phyloP scores from a whole-genome alignment of 2,329 filamentous ascomycete species.

The Lomentospora prolificans region DNA sequence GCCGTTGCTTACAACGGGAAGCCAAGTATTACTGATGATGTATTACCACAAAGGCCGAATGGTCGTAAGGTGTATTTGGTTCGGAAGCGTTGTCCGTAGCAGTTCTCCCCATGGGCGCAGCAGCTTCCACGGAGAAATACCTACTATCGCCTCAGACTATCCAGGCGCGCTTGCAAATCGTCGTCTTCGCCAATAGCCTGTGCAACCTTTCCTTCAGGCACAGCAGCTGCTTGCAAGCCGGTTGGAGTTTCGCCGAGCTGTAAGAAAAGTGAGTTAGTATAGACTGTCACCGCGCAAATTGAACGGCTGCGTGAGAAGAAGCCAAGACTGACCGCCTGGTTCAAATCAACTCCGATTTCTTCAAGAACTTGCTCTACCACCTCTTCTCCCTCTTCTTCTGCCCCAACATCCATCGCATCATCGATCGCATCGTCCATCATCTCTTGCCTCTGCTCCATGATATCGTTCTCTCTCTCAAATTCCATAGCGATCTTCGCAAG shows the following conservation, averaged over 20 bases:
- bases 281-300: neutral
- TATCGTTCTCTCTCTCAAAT: constrained; percentile 96
- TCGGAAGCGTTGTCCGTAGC: too few relatives aligned
- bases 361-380: constrained; percentile 94
- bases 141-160: constrained; percentile 55
- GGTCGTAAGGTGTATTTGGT: neutral
- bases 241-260: constrained; percentile 88
- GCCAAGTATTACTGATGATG: too few relatives aligned
- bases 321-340: constrained; percentile 67
- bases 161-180: constrained; percentile 85
- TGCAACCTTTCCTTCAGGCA: constrained; percentile 68
- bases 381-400: constrained; percentile 94
- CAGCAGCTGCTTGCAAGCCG: constrained; percentile 64
- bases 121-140: too few relatives aligned
- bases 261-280: constrained; percentile 7
- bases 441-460: constrained; percentile 97
- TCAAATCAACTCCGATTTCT: constrained; percentile 91
- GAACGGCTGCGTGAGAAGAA: neutral
- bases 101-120: too few relatives aligned
- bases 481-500: constrained; percentile 97
- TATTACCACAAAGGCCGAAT: neutral
- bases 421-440: constrained; percentile 99
- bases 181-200: constrained; percentile 83
- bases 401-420: constrained; percentile 80
- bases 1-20: neutral